Percentiles rank a stretch among this genome's conserved stretches.
Evolutionary conservation across 208 protist genomes (phyloP).

Genomic region (Wallacemonas sp.): DNA sequence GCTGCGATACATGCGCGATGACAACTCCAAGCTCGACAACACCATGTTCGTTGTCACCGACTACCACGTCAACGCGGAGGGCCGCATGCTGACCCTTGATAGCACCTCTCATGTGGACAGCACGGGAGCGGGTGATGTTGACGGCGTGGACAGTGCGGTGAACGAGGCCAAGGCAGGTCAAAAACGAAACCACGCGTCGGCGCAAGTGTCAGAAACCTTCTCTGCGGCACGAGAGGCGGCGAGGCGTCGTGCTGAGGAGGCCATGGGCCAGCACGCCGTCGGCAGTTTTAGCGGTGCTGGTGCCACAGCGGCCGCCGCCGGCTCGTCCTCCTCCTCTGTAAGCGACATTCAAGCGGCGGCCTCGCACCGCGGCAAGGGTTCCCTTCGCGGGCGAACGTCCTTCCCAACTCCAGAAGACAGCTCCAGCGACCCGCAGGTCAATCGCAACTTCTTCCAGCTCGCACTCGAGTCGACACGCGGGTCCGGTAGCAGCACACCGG

Average conservation of each 20-base stretch:
- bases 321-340: too few relatives aligned
- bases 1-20: slow-evolving; percentile 83
- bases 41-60: slow-evolving; percentile 80
- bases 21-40: slow-evolving; percentile 79
- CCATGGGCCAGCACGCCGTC: background rate
- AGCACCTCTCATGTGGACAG: slow-evolving; percentile 16
- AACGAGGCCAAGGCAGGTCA: too few relatives aligned
- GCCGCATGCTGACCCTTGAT: slow-evolving; percentile 45
- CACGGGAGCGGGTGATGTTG: too few relatives aligned
- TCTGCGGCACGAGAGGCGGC: background rate
- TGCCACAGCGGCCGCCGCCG: too few relatives aligned
- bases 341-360: too few relatives aligned
- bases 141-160: too few relatives aligned
- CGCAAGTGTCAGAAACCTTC: too few relatives aligned
- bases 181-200: too few relatives aligned
- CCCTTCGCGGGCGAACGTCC: slow-evolving; percentile 22
- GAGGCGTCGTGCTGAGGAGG: background rate
- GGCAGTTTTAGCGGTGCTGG: too few relatives aligned
- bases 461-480: slow-evolving; percentile 20
- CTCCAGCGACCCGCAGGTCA: slow-evolving; percentile 19
- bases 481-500: slow-evolving; percentile 11
- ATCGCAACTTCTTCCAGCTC: slow-evolving; percentile 33
- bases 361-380: background rate
- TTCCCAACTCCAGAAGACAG: slow-evolving; percentile 45
- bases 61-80: slow-evolving; percentile 48